phyloP scores from a whole-genome alignment of 2,329 filamentous ascomycete species.

The Alternaria viburni region DNA sequence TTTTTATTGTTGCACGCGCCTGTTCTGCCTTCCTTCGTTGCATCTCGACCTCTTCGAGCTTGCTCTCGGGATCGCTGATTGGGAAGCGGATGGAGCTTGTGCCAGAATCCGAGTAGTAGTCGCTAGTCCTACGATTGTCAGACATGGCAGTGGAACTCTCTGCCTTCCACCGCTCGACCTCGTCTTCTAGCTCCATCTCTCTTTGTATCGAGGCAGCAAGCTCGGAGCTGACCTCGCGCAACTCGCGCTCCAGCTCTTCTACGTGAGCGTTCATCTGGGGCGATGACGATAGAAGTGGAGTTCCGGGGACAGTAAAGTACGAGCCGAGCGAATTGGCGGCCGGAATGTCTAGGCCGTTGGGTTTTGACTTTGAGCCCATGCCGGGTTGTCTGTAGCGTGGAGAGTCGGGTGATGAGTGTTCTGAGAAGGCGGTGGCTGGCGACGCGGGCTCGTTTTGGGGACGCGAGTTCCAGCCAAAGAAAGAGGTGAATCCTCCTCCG shows the following conservation, averaged over 20 bases:
- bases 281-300: slow-evolving; percentile 52
- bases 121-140: slow-evolving; percentile 81
- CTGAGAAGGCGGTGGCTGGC: slow-evolving; percentile 68
- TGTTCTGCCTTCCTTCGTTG: slow-evolving; percentile 85
- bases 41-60: slow-evolving; percentile 76
- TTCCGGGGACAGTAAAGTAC: slow-evolving; percentile 57
- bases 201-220: slow-evolving; percentile 89
- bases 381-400: slow-evolving; percentile 49
- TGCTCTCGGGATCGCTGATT: slow-evolving; percentile 63
- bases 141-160: slow-evolving; percentile 68
- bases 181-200: slow-evolving; percentile 95
- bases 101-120: slow-evolving; percentile 97
- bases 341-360: slow-evolving; percentile 58
- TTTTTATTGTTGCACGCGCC: slow-evolving; percentile 83
- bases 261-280: slow-evolving; percentile 64
- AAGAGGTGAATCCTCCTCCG: slow-evolving; percentile 64
- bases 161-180: slow-evolving; percentile 85
- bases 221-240: slow-evolving; percentile 91
- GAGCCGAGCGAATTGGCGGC: slow-evolving; percentile 56
- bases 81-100: slow-evolving; percentile 82
- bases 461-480: slow-evolving; percentile 70
- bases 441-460: slow-evolving; percentile 62
- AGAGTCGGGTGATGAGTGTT: slow-evolving; percentile 65
- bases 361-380: slow-evolving; percentile 45
- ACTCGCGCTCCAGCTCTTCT: slow-evolving; percentile 90